Base-by-base conservation (phyloP, 805 yeast genomes). In the Wickerhamia fluorescens region DNA sequence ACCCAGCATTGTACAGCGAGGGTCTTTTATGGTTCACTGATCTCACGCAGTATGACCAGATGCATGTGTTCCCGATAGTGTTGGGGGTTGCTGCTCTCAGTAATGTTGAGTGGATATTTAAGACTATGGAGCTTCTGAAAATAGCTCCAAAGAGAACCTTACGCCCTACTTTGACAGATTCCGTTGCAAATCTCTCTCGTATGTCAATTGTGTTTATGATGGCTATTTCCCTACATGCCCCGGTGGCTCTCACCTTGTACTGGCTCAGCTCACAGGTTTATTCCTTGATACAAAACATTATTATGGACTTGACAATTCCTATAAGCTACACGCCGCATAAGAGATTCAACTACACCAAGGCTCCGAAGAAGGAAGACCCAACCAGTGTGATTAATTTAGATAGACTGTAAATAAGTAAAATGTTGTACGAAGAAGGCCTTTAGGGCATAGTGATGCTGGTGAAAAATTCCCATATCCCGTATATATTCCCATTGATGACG, bases 261-360 rank as follows among this genome's bases (percentile, higher is more conserved):
- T 89, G 97, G 98, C 68, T 85, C 17, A 75, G 89, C 25, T 86
- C 96, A 0, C 88, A 86, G 48, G 42, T 68, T 4, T 88, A 67
- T 48, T 87, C 96, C 2, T 56, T 84, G 35, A 36, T 72, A 1
- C 96, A 89, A 44, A 89, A 88, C 49, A 51, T 80, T 9, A 35
- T 81, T 11, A 56, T 89, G 45, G 92, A 88, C 46, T 58, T 62
- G 42, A 53, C 65, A 20, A 56, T 80, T 47, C 95, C 95, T 1
- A 58, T 78, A 14, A 53, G 61, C 27, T 66, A 58, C 41, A 56
- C 71, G 3, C 75, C 78, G 4, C 62, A 62, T 34, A 44, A 31
- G 20, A 47, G 68, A 39, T 37, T 59, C 16, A 44, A 42, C 20
- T 40, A 38, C 25, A 37, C 33, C 14, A 33, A 37, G 24, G 34